Conservation (phyloP, 2,329 filamentous ascomycete genomes). For the Fusarium decemcellulare region DNA sequence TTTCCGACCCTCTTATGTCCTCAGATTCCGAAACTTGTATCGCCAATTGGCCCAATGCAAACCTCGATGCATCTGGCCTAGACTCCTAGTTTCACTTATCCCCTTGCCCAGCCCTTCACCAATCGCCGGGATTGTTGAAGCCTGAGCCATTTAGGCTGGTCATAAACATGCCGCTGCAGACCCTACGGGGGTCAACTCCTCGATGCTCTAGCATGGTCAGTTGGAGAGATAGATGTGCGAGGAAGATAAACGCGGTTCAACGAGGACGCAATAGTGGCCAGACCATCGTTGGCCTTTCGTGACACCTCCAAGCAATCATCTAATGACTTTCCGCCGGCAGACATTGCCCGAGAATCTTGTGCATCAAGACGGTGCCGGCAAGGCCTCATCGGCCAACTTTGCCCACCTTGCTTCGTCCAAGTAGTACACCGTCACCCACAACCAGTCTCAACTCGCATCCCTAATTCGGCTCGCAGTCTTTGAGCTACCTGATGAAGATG, state of each 20-base stretch:
- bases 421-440: too few relatives aligned
- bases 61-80: background rate
- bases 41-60: background rate
- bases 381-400: too few relatives aligned
- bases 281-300: background rate
- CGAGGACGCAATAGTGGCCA: background rate
- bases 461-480: too few relatives aligned
- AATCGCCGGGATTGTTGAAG: background rate
- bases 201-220: background rate
- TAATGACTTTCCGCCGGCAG: background rate
- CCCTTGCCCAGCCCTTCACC: background rate
- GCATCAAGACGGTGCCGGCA: background rate
- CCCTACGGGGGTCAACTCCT: background rate
- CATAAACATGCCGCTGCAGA: conserved; percentile 1
- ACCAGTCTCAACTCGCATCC: too few relatives aligned
- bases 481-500: too few relatives aligned
- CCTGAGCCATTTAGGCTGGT: conserved; percentile 1
- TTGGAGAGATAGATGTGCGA: background rate
- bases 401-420: too few relatives aligned
- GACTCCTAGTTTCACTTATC: background rate
- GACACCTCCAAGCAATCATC: background rate
- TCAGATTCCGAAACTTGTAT: too few relatives aligned
- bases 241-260: background rate
- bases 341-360: background rate
- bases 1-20: too few relatives aligned